Percentiles rank a stretch among this genome's conserved stretches.
Evolutionary conservation across 768 basidiomycete species (phyloP).

Genomic region (Hirschioporus abietinus): DNA sequence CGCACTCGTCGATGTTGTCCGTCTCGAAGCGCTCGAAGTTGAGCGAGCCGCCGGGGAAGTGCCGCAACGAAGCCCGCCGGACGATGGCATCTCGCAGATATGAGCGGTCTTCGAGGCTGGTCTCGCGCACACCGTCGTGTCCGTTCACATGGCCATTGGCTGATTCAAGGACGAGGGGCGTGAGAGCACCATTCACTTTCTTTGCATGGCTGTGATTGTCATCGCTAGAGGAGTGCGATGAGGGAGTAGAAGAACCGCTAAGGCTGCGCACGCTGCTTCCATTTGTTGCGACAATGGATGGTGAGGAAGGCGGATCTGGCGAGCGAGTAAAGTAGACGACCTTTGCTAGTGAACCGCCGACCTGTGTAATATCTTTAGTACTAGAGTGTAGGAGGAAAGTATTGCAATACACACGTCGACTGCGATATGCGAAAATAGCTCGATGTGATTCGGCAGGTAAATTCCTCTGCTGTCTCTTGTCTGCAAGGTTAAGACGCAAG

Average conservation of each 20-base stretch:
- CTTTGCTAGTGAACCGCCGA: constrained; percentile 96
- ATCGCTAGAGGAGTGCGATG: constrained; percentile 26
- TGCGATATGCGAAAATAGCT: constrained; percentile 95
- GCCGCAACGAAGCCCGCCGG: constrained; percentile 62
- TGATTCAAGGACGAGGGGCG: constrained; percentile 69
- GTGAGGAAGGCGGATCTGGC: constrained; percentile 76
- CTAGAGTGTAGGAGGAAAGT: constrained; percentile 10
- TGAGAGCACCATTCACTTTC: constrained; percentile 68
- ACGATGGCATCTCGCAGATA: constrained; percentile 57
- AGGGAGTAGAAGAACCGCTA: constrained; percentile 38
- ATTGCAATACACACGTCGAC: constrained; percentile 70
- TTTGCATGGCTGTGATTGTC: constrained; percentile 21
- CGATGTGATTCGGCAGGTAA: constrained; percentile 96
- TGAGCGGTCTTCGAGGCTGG: constrained; percentile 34
- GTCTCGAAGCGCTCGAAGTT: constrained; percentile 99
- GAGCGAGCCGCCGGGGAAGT: constrained; percentile 93
- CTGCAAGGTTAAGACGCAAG: constrained; percentile 31
- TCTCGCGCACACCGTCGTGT: constrained; percentile 29
- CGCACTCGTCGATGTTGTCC: constrained; percentile 74
- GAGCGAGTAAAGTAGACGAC: constrained; percentile 98
- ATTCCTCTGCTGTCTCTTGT: constrained; percentile 94
- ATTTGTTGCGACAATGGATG: constrained; percentile 56
- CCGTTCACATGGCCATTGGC: constrained; percentile 15
- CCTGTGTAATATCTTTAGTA: constrained; percentile 41
- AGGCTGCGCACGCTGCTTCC: constrained; percentile 40